Evolutionary conservation across 805 yeast species (phyloP), one percentile per base, ranked within the genome.

Genomic region (Wickerhamomyces subpelliculosus): DNA sequence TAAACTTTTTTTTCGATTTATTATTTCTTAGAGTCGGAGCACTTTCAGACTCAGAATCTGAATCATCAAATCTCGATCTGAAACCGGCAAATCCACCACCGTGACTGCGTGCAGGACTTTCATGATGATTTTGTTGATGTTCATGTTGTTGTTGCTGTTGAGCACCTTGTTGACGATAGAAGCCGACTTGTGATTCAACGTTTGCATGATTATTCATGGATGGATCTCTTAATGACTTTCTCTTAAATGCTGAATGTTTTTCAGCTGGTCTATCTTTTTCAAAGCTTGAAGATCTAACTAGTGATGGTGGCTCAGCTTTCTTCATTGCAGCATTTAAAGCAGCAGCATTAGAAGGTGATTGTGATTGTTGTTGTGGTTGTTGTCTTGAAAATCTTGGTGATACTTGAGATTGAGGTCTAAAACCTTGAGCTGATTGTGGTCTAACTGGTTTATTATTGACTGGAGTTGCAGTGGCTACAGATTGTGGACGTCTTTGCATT

Each of bases 51-150:
- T 70, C 76, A 12, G 79, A 85, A 49, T 79, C 84, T 3, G 84
- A 77, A 51, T 80, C 87, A 5, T 64, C 66, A 44, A 78, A 72
- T 47, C 85, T 65, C 1, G 86, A 78, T 40, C 61, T 70, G 57
- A 67, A 72, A 1, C 57, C 59, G 17, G 36, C 40, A 4, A 27
- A 12, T 11, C 26, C 17, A n/a, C 26, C 28, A 19, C 30, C 37
- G 11, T 27, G 27, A 19, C 31, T 36, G 31, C 14, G 37, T 22
- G 40, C 39, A 20, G 30, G 35, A 16, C 19, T 16, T 8, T 35
- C 41, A 19, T 35, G 48, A 24, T 39, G 50, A 18, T 32, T 18
- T 16, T 36, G 40, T 25, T 27, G 47, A 19, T 16, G 44, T 26
- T 46, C 21, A 11, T 4, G 10, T 44, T 28, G 32, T 34, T 46